These are phyloP conservation scores for Malus fusca DNA, from an alignment of 306 rosid genomes.

Conservation along the genomic window DNA sequence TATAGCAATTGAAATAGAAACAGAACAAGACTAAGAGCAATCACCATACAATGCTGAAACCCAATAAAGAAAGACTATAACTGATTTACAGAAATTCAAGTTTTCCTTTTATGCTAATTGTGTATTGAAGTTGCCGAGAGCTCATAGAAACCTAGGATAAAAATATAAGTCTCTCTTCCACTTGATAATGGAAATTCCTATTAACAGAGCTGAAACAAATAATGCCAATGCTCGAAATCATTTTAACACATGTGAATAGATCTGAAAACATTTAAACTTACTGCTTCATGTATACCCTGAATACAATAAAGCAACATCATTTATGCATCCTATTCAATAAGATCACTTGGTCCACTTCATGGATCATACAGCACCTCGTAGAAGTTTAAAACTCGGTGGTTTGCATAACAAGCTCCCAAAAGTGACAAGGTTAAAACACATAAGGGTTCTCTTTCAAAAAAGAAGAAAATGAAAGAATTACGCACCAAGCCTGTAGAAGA, in stretches of 20 bases:
- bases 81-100: background rate
- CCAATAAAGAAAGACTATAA: background rate
- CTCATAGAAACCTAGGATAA: background rate
- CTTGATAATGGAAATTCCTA: background rate
- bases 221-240: background rate
- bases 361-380: background rate
- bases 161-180: background rate
- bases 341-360: background rate
- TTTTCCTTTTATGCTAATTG: too few species aligned
- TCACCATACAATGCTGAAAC: background rate
- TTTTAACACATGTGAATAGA: background rate
- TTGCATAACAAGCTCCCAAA: background rate
- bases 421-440: background rate
- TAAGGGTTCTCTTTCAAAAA: background rate
- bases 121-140: background rate
- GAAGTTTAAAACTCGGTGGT: background rate
- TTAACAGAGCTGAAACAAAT: background rate
- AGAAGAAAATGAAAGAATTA: conserved; percentile 5
- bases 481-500: conserved; percentile 74
- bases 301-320: background rate
- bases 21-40: background rate
- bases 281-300: background rate
- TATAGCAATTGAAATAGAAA: background rate
- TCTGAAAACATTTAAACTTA: background rate
- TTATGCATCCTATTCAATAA: background rate